Evolutionary conservation across 768 basidiomycete species (phyloP).

Genomic region (Suillus brevipes): DNA sequence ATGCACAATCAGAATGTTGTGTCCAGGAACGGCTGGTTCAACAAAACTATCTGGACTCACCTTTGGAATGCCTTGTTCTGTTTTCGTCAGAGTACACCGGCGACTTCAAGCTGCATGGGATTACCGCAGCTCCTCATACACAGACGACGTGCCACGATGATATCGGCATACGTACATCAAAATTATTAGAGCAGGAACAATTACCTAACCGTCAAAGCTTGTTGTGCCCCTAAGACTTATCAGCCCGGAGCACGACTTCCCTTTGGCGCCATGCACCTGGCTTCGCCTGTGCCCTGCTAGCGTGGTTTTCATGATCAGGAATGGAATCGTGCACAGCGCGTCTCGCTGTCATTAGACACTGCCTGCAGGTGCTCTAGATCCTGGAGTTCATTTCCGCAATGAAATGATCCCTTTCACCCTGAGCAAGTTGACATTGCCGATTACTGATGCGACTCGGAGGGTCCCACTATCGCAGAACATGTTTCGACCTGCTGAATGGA

Average conservation of each 20-base stretch:
- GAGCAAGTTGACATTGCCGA: background rate
- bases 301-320: background rate
- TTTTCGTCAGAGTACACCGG: background rate
- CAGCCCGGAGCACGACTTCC: background rate
- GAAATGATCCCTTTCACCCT: background rate
- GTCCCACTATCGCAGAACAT: background rate
- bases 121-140: background rate
- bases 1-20: no score
- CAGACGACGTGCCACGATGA: background rate
- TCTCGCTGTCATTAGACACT: background rate
- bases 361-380: background rate
- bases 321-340: background rate
- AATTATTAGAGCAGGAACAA: no score
- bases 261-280: background rate
- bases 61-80: background rate
- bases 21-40: background rate
- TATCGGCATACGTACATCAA: background rate
- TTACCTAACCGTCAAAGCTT: background rate
- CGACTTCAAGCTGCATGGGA: background rate
- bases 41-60: background rate
- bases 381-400: background rate
- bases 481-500: background rate
- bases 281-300: background rate
- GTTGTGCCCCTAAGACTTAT: background rate
- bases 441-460: background rate